Conservation (phyloP, 2,329 filamentous ascomycete genomes). For the Aureobasidium uvarum region DNA sequence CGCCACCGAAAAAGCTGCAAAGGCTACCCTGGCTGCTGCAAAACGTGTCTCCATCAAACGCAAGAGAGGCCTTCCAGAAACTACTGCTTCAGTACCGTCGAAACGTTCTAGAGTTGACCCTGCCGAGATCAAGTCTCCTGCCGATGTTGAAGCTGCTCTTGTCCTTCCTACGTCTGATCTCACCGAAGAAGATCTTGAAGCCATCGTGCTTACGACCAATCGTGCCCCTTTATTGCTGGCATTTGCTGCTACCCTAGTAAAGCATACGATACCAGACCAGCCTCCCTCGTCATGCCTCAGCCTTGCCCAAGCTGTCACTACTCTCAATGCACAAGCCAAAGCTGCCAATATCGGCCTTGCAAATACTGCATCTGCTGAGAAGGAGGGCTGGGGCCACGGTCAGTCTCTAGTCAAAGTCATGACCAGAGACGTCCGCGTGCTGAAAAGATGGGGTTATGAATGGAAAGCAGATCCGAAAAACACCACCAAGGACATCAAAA, state of each 20-base stretch:
- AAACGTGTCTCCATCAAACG: slow-evolving; percentile 57
- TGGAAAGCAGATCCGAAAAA: slow-evolving; percentile 48
- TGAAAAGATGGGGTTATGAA: slow-evolving; percentile 75
- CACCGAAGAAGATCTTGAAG: slow-evolving; percentile 60
- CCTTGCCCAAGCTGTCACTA: slow-evolving; percentile 79
- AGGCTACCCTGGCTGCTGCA: slow-evolving; percentile 57
- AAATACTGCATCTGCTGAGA: slow-evolving; percentile 59
- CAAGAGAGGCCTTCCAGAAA: slow-evolving; percentile 42
- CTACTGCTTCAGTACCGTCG: slow-evolving; percentile 26
- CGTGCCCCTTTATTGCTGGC: slow-evolving; percentile 78
- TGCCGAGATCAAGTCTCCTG: slow-evolving; percentile 40
- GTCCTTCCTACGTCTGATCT: slow-evolving; percentile 55
- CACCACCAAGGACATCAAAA: slow-evolving; percentile 24
- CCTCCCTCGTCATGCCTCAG: slow-evolving; percentile 80
- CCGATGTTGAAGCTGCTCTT: slow-evolving; percentile 63
- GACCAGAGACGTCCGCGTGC: slow-evolving; percentile 69
- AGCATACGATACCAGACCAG: slow-evolving; percentile 81
- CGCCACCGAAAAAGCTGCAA: slow-evolving; percentile 55
- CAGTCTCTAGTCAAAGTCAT: slow-evolving; percentile 72
- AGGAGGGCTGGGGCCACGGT: slow-evolving; percentile 70
- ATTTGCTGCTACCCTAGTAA: slow-evolving; percentile 70
- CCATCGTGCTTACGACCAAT: slow-evolving; percentile 66
- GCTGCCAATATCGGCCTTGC: slow-evolving; percentile 73
- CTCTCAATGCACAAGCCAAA: slow-evolving; percentile 74
- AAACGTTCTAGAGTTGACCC: slow-evolving; percentile 32